Conservation (phyloP, 2,329 filamentous ascomycete species). For the Mariannaea sp. region DNA sequence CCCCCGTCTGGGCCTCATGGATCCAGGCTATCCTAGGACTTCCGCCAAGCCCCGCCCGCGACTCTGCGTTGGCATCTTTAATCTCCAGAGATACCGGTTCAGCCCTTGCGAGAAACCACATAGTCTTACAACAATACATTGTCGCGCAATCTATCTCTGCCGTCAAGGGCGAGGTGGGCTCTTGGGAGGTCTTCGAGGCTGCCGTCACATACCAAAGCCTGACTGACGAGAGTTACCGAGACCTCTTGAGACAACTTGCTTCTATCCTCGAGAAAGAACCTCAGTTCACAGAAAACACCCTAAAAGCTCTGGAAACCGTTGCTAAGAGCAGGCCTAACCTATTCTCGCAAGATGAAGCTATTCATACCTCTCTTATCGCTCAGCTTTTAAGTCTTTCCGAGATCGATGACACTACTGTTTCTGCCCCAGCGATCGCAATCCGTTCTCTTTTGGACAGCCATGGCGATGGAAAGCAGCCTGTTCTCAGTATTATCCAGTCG, state of each 20-base stretch:
- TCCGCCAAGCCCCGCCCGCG: constrained; percentile 27
- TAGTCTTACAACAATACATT: constrained; percentile 54
- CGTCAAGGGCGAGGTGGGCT: constrained; percentile 39
- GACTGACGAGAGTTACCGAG: constrained; percentile 40
- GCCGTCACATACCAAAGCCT: constrained; percentile 51
- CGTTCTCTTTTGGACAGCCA: constrained; percentile 53
- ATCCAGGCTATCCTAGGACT: constrained; percentile 48
- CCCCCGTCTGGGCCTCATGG: constrained; percentile 52
- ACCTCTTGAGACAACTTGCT: constrained; percentile 44
- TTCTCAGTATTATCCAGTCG: constrained; percentile 57
- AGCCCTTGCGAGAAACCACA: constrained; percentile 45
- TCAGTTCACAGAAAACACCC: constrained; percentile 35
- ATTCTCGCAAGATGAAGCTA: constrained; percentile 50
- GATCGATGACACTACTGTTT: constrained; percentile 45
- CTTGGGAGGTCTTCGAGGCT: constrained; percentile 55
- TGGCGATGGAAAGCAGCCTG: constrained; percentile 48
- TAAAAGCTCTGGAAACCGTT: constrained; percentile 55
- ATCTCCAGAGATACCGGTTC: constrained; percentile 51
- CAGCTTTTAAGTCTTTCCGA: constrained; percentile 61
- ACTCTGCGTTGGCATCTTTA: constrained; percentile 49
- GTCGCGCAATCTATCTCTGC: constrained; percentile 47
- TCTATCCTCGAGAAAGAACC: constrained; percentile 40
- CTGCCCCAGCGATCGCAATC: constrained; percentile 49
- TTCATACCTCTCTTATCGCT: constrained; percentile 56
- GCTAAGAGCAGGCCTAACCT: constrained; percentile 51